These are phyloP conservation scores for Verticillium dahliae DNA, from an alignment of 2,329 filamentous ascomycete genomes.

Conservation along the genomic window DNA sequence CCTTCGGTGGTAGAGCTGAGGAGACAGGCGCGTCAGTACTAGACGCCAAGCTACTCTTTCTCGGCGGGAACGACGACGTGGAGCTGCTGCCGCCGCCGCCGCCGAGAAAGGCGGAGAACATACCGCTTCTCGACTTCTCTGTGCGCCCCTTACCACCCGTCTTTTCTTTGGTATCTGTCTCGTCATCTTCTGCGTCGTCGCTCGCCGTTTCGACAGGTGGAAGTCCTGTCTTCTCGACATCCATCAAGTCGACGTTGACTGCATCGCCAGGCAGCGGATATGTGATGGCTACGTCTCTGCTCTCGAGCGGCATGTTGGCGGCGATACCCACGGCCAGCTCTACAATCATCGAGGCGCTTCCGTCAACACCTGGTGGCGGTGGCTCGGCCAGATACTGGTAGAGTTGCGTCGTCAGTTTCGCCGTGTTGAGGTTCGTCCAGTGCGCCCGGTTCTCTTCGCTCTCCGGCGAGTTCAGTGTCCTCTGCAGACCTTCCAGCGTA, in stretches of 20 bases:
- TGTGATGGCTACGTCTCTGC: constrained; percentile 79
- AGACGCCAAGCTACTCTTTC: not conserved
- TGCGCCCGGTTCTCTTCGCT: constrained; percentile 59
- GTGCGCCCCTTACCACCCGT: constrained; percentile 28
- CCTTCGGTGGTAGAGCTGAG: constrained; percentile 30
- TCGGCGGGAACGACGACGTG: not conserved
- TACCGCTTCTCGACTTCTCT: constrained; percentile 43
- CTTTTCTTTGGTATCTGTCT: constrained; percentile 35
- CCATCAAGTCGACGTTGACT: constrained; percentile 73
- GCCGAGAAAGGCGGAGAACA: constrained; percentile 19
- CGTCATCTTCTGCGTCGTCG: constrained; percentile 32
- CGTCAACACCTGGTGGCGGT: constrained; percentile 74
- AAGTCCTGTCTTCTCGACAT: constrained; percentile 67
- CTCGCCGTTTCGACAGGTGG: constrained; percentile 51
- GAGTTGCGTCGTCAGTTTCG: constrained; percentile 61
- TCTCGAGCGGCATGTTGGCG: constrained; percentile 81
- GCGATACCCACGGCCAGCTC: constrained; percentile 84
- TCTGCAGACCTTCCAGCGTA: constrained; percentile 83
- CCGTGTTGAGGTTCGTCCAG: constrained; percentile 65
- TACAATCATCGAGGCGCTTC: constrained; percentile 85
- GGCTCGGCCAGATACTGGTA: constrained; percentile 71
- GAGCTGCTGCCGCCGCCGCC: not conserved
- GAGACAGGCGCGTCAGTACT: constrained; percentile 13
- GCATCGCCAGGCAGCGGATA: constrained; percentile 75
- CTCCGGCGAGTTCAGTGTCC: constrained; percentile 58